phyloP scores from a whole-genome alignment of 148 eudicot species.

The Simmondsia chinensis region DNA sequence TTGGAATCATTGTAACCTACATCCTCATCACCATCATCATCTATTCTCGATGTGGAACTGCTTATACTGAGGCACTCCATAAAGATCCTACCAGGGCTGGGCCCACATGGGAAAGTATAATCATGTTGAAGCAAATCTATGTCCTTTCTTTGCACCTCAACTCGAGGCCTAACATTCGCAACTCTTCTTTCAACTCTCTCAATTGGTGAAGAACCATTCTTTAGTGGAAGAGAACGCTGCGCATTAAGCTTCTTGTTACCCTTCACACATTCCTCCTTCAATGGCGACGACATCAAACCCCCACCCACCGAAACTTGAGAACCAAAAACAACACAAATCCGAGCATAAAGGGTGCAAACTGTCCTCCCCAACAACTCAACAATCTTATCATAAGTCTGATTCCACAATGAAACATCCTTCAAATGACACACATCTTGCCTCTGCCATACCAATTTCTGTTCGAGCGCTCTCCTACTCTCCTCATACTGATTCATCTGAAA shows the following conservation, averaged over 20 bases:
- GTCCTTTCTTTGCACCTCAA: constrained; percentile 25
- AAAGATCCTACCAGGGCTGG: constrained; percentile 80
- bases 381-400: constrained; percentile 72
- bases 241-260: constrained; percentile 12
- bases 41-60: constrained; percentile 57
- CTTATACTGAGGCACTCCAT: constrained; percentile 78
- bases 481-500: constrained; percentile 48
- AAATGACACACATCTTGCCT: constrained; percentile 73
- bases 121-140: constrained; percentile 34
- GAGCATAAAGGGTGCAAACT: constrained; percentile 64
- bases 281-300: neutral
- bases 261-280: constrained; percentile 15
- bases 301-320: constrained; percentile 12
- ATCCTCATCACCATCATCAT: constrained; percentile 36
- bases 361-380: constrained; percentile 76
- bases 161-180: constrained; percentile 15
- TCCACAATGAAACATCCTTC: constrained; percentile 71
- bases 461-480: constrained; percentile 53
- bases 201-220: constrained; percentile 23
- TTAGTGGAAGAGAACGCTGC: neutral
- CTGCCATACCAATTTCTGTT: constrained; percentile 80
- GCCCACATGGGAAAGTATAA: constrained; percentile 57
- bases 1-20: constrained; percentile 28
- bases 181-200: constrained; percentile 24
- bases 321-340: constrained; percentile 34